Evolutionary conservation across 177 flowering plant species (phyloP), one percentile per base, ranked within the genome.

Genomic region (Telopea speciosissima): DNA sequence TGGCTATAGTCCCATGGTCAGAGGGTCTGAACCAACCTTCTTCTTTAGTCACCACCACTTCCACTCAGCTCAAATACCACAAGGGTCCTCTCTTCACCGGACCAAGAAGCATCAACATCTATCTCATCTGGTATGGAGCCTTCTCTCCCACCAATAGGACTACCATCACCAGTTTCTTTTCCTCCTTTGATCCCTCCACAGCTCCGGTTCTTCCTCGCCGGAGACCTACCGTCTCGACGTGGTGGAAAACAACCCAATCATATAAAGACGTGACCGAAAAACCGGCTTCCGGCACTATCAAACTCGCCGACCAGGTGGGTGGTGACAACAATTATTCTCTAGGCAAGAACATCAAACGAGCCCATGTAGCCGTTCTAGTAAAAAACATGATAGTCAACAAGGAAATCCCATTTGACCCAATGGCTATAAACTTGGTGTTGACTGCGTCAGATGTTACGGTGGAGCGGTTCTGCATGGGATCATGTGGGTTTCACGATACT

Each of bases 61-160:
- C 74, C 70, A 60, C 75, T 58, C 64, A 31, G 40, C 71, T 80
- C 56, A 72, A 24, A 45, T 82, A 82, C 82, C 85, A 82, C 49
- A 72, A 72, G 19, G 85, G 85, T 36, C 72, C 76, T 19, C 76
- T 82, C 74, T 63, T 82, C 67, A 69, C 72, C 21, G 66, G 66
- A 25, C 72, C 73, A 40, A 22, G 14, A 6, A 59, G 65, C 74
- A 71, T 82, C 59, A 78, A 77, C 68, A 24, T 76, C 66, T 73
- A 79, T 56, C 66, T 81, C 60, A 70, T 82, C 28, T 82, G 82
- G 85, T 82, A 79, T 76, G 82, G 85, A 59, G 26, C 60, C 52
- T 82, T 82, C 76, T 64, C 74, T 64, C 71, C 33, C 36, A 71
- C 68, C 58, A 69, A 77, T 1, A 78, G 59, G 63, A 25, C 76